These are phyloP conservation scores for Sinapis alba DNA, from an alignment of 441 rosid species.

Conservation along the genomic window DNA sequence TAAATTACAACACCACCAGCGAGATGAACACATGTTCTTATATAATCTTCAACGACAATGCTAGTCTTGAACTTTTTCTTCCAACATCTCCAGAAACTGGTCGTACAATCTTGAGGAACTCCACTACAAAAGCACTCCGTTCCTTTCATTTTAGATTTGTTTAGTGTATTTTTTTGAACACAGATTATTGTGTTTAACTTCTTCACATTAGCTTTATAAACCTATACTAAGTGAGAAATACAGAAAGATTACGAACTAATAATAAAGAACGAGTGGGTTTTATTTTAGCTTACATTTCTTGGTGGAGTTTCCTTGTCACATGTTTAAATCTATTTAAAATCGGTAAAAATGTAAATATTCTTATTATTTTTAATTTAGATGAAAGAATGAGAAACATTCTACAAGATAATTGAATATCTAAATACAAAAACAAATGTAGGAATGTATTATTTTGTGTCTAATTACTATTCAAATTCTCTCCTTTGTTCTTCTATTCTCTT, in stretches of 20 bases:
- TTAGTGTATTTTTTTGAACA: background rate
- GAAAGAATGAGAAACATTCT: background rate
- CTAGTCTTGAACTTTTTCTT: conserved; percentile 69
- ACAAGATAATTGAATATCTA: background rate
- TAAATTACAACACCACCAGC: conserved; percentile 74
- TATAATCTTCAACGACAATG: conserved; percentile 89
- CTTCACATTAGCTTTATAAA: background rate
- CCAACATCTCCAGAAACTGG: background rate
- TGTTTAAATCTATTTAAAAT: background rate
- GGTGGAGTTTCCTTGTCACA: background rate
- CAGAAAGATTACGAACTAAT: background rate
- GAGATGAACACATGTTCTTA: conserved; percentile 84
- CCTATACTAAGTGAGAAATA: background rate
- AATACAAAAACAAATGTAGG: background rate
- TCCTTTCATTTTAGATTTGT: background rate
- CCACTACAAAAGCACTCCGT: background rate
- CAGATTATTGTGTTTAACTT: background rate
- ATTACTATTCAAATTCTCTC: conserved; percentile 21
- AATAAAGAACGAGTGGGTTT: background rate
- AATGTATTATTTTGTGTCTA: background rate
- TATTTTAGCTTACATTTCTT: background rate
- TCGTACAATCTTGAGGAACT: background rate
- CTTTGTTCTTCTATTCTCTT: conserved; percentile 43
- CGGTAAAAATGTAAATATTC: background rate
- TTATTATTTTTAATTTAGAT: background rate